Base-by-base conservation (phyloP, 2,329 filamentous ascomycete genomes). In the Anisogramma anomala region DNA sequence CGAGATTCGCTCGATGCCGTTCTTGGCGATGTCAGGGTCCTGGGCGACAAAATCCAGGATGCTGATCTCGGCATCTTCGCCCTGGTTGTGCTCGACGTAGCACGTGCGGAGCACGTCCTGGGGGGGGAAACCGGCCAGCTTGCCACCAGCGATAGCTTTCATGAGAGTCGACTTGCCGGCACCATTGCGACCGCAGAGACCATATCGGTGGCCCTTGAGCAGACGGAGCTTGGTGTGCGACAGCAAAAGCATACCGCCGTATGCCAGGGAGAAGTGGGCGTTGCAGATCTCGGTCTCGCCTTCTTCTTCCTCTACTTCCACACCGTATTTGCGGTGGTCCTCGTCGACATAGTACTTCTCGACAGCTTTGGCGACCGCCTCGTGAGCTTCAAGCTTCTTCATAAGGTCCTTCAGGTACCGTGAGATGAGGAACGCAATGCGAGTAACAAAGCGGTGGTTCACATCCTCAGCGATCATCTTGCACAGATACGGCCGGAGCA, bases 21-120 rank as follows among this genome's bases (percentile, higher is more conserved):
- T 82, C 22, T 78, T 74, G 39, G 80, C 81, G 49, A 96, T 84
- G 45, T 83, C 79, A 3, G 87, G 86, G 55, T 96, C 89, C 64
- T 93, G 93, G 49, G 78, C 70, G 50, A 94, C 84, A 58, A 93
- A 98, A 43, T 96, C 84, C 14, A 96, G 71, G 55, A 98, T 96
- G 64, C 80, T 95, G 47, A 96, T 82, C 49, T 96, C 88, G 26
- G 91, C 89, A 63, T 95, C 89, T 62, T 96, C 91, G 42, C 91
- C 91, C 65, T 98, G 89, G 67, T 96, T 96, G 70, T 98, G 91
- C 69, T 98, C 91, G 32, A 98, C 91, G 57, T 96, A 98, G 66
- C 89, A 96, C 9, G 89, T 96, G 54, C 85, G 83, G 54, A 98
- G 79, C 45, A 88, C 82, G 50, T 95, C 87, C 59, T 91, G 87